Evolutionary conservation across 352 stramenopile species (phyloP).

Genomic region (Thalassiosira mediterranea): DNA sequence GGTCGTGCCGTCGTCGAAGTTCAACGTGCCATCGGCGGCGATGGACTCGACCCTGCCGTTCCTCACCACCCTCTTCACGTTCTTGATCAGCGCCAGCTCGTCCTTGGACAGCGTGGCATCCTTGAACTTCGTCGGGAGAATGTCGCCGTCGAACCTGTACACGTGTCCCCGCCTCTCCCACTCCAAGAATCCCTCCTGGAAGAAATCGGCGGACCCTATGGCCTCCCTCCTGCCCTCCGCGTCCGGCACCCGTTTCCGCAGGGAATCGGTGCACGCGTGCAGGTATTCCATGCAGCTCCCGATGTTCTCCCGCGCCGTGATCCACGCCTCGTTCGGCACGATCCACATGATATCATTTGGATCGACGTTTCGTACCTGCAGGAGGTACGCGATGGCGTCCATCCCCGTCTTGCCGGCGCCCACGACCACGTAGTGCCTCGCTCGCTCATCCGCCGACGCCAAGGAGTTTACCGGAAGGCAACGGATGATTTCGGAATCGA

Average conservation of each 20-base stretch:
- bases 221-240: background rate
- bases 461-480: too few species aligned
- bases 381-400: conserved; percentile 35
- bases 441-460: too few species aligned
- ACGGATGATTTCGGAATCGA: too few species aligned
- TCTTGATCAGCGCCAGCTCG: conserved; percentile 24
- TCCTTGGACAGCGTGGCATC: conserved; percentile 25
- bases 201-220: conserved; percentile 3
- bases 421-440: conserved; percentile 31
- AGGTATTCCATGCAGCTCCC: conserved; percentile 29
- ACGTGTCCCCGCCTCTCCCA: conserved; percentile 23
- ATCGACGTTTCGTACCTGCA: conserved; percentile 16
- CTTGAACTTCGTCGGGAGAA: conserved; percentile 22
- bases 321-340: conserved; percentile 39
- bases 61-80: conserved; percentile 21
- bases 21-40: conserved; percentile 2
- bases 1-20: conserved; percentile 3
- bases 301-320: conserved; percentile 7
- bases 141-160: conserved; percentile 19
- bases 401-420: conserved; percentile 42
- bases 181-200: conserved; percentile 12
- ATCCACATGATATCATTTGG: conserved; percentile 35
- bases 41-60: conserved; percentile 24
- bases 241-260: conserved; percentile 17
- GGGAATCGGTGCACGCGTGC: background rate